Evolutionary conservation across 257 asterid genomes (phyloP).

Genomic region (Ballota nigra): DNA sequence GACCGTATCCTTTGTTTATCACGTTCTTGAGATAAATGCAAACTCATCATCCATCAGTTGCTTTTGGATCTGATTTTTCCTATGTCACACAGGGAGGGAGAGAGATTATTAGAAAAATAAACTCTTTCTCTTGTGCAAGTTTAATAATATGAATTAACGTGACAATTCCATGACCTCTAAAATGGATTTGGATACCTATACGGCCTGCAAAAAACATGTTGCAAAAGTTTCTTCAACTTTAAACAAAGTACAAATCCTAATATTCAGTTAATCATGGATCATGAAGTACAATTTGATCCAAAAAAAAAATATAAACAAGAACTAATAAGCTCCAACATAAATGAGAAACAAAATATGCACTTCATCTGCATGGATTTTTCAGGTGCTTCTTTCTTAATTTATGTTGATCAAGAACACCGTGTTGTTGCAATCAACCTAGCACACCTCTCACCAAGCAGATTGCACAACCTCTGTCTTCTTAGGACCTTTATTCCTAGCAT

Average conservation of each 20-base stretch:
- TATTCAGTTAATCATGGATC: not conserved
- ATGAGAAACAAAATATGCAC: constrained; percentile 10
- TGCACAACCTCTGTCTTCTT: constrained; percentile 54
- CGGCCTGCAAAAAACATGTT: too few relatives aligned
- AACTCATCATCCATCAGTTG: too few relatives aligned
- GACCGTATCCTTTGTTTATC: too few relatives aligned
- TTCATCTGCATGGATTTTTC: constrained; percentile 48
- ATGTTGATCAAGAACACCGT: constrained; percentile 61
- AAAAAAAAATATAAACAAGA: not conserved
- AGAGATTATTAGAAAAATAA: not conserved
- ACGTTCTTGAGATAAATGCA: too few relatives aligned
- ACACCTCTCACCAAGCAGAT: constrained; percentile 65
- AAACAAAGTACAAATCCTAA: not conserved
- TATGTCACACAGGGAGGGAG: too few relatives aligned
- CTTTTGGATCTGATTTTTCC: too few relatives aligned
- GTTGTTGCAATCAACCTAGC: constrained; percentile 61
- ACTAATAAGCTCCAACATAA: constrained; percentile 11
- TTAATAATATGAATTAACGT: too few relatives aligned
- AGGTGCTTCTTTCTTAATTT: constrained; percentile 64
- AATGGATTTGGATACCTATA: not conserved
- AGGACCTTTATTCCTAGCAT: constrained; percentile 23
- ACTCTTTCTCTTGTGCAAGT: not conserved
- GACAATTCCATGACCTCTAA: not conserved
- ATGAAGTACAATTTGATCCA: not conserved
- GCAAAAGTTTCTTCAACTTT: not conserved